phyloP scores from a whole-genome alignment of 2,329 filamentous ascomycete species.

The Zymoseptoria passerinii region DNA sequence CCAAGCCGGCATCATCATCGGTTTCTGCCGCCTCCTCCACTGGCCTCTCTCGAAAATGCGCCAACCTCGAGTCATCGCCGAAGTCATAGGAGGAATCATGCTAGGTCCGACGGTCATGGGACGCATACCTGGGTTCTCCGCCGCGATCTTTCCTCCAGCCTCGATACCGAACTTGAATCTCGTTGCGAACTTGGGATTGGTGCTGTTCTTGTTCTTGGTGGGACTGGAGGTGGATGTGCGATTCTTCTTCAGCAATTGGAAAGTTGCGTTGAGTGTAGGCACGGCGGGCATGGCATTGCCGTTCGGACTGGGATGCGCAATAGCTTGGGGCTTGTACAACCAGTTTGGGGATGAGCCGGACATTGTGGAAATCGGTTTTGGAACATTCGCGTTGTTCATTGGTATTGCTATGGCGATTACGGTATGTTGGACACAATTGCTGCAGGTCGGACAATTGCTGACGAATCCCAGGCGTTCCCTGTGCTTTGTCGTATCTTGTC shows the following conservation, averaged over 20 bases:
- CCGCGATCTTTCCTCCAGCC: conserved; percentile 64
- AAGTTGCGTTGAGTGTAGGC: conserved; percentile 66
- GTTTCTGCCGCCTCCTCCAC: conserved; percentile 65
- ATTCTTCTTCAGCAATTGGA: conserved; percentile 72
- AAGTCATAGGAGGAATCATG: conserved; percentile 76
- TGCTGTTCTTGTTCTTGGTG: conserved; percentile 81
- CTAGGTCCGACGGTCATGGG: conserved; percentile 84
- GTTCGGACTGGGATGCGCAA: conserved; percentile 71
- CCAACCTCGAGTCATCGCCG: conserved; percentile 74
- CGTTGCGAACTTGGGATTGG: conserved; percentile 73
- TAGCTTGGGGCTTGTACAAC: conserved; percentile 73
- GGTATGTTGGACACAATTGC: conserved; percentile 34
- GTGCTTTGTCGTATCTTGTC: conserved; percentile 90
- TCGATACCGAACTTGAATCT: conserved; percentile 69
- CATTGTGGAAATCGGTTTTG: conserved; percentile 51
- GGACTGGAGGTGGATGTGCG: conserved; percentile 79
- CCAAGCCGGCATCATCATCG: conserved; percentile 63
- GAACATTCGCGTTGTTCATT: conserved; percentile 67
- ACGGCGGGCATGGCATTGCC: conserved; percentile 72
- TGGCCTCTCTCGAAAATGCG: conserved; percentile 68
- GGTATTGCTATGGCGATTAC: conserved; percentile 92
- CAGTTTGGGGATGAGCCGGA: conserved; percentile 55
- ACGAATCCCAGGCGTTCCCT: conserved; percentile 54
- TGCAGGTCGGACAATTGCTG: background rate
- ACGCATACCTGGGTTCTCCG: conserved; percentile 68